These are phyloP conservation scores for Lupinus albus DNA, from an alignment of 306 rosid genomes.

Conservation along the genomic window DNA sequence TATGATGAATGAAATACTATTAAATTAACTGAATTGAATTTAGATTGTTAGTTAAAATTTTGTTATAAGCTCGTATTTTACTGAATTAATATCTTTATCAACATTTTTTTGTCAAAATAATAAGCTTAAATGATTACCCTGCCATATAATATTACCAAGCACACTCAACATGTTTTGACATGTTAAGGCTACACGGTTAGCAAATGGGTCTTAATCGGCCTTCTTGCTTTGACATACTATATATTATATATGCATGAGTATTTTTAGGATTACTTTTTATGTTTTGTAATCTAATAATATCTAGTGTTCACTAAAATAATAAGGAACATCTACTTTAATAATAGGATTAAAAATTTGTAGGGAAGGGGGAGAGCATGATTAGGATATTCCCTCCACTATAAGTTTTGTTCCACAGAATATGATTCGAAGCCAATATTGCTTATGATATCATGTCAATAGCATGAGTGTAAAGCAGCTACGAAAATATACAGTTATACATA, in stretches of 20 bases:
- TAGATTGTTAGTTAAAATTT: too few species aligned
- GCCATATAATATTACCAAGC: too few species aligned
- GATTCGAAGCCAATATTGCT: conserved; percentile 42
- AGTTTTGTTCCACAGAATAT: conserved; percentile 39
- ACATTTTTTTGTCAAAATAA: too few species aligned
- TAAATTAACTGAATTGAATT: too few species aligned
- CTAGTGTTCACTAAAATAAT: conserved; percentile 32
- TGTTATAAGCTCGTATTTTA: too few species aligned
- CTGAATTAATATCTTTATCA: too few species aligned
- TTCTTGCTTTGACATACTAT: conserved; percentile 12
- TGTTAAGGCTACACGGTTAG: background rate
- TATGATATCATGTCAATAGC: conserved; percentile 41
- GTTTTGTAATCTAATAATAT: conserved; percentile 50
- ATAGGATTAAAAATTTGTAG: conserved; percentile 39
- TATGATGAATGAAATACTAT: too few species aligned
- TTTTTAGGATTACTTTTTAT: background rate
- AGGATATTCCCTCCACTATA: conserved; percentile 53
- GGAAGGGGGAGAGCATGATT: conserved; percentile 44
- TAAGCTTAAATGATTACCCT: too few species aligned
- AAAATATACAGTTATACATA: conserved; percentile 2
- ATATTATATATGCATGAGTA: background rate
- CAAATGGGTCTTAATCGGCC: conserved; percentile 11
- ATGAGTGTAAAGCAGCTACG: conserved; percentile 44
- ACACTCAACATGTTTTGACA: too few species aligned
- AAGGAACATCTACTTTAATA: conserved; percentile 19